phyloP scores from a whole-genome alignment of 208 protist genomes.

The Crithidia bombi region DNA sequence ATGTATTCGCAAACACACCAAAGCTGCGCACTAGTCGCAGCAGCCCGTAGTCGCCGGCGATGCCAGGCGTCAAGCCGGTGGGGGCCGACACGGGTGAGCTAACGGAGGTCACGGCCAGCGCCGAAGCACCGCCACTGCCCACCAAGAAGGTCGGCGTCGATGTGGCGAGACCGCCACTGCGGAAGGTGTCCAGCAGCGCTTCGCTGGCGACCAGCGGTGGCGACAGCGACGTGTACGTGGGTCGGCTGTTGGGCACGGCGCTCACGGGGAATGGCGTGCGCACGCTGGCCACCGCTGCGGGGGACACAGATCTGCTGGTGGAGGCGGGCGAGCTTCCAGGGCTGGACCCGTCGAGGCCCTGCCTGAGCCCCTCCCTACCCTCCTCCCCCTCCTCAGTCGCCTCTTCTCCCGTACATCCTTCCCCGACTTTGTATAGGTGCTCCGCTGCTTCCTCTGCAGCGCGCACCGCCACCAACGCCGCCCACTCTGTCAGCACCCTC shows the following conservation, averaged over 20 bases:
- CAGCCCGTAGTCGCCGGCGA: constrained; percentile 28
- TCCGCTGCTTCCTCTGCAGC: constrained; percentile 26
- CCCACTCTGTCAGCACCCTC: constrained; percentile 57
- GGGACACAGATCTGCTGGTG: neutral
- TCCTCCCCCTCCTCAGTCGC: neutral
- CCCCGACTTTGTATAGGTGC: constrained; percentile 6
- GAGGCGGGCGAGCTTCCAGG: neutral
- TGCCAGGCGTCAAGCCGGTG: constrained; percentile 12
- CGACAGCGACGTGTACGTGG: neutral
- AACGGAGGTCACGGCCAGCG: neutral
- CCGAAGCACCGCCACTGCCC: constrained; percentile 3
- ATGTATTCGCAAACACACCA: constrained; percentile 24
- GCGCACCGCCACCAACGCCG: constrained; percentile 36
- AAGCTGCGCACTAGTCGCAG: constrained; percentile 27
- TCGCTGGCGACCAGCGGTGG: constrained; percentile 4
- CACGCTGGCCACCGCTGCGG: neutral
- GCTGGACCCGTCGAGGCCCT: neutral
- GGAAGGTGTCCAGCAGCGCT: constrained; percentile 13
- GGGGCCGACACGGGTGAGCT: neutral
- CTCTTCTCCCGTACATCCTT: neutral
- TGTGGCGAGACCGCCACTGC: constrained; percentile 14
- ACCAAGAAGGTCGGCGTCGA: constrained; percentile 1
- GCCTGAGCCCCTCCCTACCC: neutral
- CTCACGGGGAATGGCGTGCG: constrained; percentile 1
- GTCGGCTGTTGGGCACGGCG: neutral